Percentiles rank a stretch among this genome's conserved stretches.
Conservation (phyloP, 345 rosid species). For the Zanthoxylum bungeanum region DNA sequence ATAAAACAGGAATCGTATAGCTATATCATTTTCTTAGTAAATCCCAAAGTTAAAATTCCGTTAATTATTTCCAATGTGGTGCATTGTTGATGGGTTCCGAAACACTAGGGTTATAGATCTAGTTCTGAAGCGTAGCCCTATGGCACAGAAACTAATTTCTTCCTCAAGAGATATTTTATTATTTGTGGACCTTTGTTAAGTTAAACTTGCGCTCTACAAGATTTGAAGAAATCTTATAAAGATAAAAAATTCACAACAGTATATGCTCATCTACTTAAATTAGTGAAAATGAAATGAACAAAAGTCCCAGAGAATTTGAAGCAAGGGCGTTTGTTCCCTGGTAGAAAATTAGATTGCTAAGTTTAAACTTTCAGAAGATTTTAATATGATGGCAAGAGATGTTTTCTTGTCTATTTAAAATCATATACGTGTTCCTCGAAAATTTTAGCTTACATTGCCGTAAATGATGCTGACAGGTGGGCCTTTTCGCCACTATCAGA, state of each 20-base stretch:
- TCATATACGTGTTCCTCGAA: not conserved
- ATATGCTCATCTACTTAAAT: not conserved
- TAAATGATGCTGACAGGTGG: slow-evolving; percentile 59
- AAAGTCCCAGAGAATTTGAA: not conserved
- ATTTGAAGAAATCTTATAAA: not conserved
- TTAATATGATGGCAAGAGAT: not conserved
- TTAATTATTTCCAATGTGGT: not conserved
- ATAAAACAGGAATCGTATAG: not conserved
- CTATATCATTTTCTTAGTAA: not conserved
- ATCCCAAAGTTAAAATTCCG: not conserved
- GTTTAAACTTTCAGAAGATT: not conserved
- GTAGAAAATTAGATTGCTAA: not conserved
- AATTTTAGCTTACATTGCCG: not conserved
- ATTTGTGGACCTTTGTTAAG: not conserved
- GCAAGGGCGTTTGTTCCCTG: not conserved
- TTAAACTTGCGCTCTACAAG: not conserved
- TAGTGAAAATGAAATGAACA: not conserved
- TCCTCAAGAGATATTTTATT: not conserved
- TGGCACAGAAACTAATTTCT: not conserved
- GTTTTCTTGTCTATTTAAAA: not conserved
- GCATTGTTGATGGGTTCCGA: not conserved
- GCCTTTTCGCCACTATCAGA: slow-evolving; percentile 69
- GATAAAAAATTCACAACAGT: too few relatives aligned
- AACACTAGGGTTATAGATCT: not conserved
- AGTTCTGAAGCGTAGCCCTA: not conserved